Percentiles rank a stretch among this genome's conserved stretches.
Evolutionary conservation across 2,329 filamentous ascomycete genomes (phyloP).

Genomic region (Fusarium guadeloupense): DNA sequence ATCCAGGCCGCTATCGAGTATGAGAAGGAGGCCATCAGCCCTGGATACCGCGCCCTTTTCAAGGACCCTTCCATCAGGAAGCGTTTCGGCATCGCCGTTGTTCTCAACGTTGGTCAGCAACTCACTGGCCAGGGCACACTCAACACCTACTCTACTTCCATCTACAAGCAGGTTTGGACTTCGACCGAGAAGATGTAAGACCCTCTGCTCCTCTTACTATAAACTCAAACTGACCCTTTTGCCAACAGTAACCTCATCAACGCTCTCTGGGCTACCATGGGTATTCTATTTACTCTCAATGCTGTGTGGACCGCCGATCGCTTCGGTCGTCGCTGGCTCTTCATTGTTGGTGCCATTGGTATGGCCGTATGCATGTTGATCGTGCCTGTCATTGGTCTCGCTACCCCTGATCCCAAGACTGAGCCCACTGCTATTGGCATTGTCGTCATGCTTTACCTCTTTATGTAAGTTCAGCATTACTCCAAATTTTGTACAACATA

Average conservation of each 20-base stretch:
- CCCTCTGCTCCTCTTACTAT: neutral
- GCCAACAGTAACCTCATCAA: constrained; percentile 69
- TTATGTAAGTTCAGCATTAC: constrained; percentile 50
- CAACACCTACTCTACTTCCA: constrained; percentile 77
- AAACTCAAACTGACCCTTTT: neutral
- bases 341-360: constrained; percentile 73
- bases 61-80: constrained; percentile 74
- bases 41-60: constrained; percentile 72
- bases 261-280: constrained; percentile 76
- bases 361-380: constrained; percentile 77
- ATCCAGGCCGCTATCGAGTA: constrained; percentile 76
- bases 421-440: constrained; percentile 71
- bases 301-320: constrained; percentile 78
- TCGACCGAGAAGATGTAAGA: constrained; percentile 61
- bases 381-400: constrained; percentile 57
- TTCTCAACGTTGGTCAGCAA: constrained; percentile 77
- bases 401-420: constrained; percentile 66
- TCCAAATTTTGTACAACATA: too few species aligned
- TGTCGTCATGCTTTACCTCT: constrained; percentile 73
- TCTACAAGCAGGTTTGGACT: constrained; percentile 76
- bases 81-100: constrained; percentile 70
- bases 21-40: constrained; percentile 74
- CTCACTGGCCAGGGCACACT: constrained; percentile 77
- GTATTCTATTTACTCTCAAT: constrained; percentile 77
- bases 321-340: constrained; percentile 74